phyloP scores from a whole-genome alignment of 805 yeast genomes.

The Myxozyma kluyveri region DNA sequence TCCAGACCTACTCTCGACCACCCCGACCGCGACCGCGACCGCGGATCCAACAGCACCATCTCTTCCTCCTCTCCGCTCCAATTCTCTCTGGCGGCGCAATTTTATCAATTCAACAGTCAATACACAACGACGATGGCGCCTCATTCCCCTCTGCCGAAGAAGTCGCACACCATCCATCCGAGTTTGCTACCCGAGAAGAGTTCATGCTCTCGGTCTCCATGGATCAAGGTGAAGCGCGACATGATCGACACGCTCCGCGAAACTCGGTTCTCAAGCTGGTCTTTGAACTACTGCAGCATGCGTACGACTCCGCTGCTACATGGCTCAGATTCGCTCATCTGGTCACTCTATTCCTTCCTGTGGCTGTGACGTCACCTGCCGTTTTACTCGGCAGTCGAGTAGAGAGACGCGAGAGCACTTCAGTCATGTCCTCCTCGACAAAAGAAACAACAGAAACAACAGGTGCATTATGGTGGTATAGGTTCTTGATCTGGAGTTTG shows the following conservation, averaged over 20 bases:
- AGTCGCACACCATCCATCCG: constrained; percentile 2
- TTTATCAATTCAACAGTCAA: too few relatives aligned
- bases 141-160: constrained; percentile 18
- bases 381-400: constrained; percentile 47
- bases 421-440: neutral
- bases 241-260: constrained; percentile 1
- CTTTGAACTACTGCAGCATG: neutral
- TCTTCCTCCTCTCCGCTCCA: too few relatives aligned
- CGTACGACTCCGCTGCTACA: constrained; percentile 41
- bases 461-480: constrained; percentile 74
- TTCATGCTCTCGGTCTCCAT: constrained; percentile 18
- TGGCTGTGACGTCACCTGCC: constrained; percentile 63
- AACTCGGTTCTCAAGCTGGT: neutral
- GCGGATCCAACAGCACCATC: too few relatives aligned
- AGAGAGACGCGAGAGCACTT: constrained; percentile 31
- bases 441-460: constrained; percentile 42
- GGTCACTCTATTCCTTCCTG: constrained; percentile 64
- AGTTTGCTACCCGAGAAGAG: constrained; percentile 22
- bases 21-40: too few relatives aligned
- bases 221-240: constrained; percentile 3
- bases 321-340: constrained; percentile 67
- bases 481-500: constrained; percentile 58
- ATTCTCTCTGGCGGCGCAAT: too few relatives aligned
- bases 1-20: too few relatives aligned
- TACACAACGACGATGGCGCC: too few relatives aligned